Conservation (phyloP, 2,329 filamentous ascomycete genomes). For the Aureobasidium sp. region DNA sequence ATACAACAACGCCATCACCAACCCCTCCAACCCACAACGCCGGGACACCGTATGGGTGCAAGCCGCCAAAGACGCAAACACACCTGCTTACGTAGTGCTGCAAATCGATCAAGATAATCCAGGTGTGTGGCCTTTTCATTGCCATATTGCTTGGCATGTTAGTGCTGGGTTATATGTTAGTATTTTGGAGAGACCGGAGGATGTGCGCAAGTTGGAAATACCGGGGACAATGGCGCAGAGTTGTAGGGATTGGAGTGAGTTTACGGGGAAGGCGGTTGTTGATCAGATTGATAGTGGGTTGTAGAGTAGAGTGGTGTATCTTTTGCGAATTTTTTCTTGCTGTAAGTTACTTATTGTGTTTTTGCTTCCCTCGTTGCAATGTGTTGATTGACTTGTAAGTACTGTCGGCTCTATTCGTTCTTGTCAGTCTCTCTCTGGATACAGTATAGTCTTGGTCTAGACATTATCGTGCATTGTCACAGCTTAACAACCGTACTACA, state of each 20-base stretch:
- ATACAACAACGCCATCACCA: conserved; percentile 31
- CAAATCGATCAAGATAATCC: conserved; percentile 41
- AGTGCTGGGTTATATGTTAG: conserved; percentile 33
- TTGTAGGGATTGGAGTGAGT: conserved; percentile 45
- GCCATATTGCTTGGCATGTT: conserved; percentile 46
- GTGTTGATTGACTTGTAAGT: no score
- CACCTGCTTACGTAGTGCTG: conserved; percentile 28
- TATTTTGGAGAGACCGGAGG: conserved; percentile 31
- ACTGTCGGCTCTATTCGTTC: no score
- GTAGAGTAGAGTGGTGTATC: conserved; percentile 16
- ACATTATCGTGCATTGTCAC: no score
- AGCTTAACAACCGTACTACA: no score
- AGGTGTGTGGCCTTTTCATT: conserved; percentile 41
- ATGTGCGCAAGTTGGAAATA: no score
- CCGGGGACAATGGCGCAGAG: conserved; percentile 47
- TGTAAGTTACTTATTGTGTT: no score
- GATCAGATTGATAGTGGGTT: conserved; percentile 47
- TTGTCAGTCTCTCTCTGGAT: no score
- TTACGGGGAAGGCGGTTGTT: conserved; percentile 42
- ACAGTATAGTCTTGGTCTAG: no score
- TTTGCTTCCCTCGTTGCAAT: no score
- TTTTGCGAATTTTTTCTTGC: no score
- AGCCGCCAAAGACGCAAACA: conserved; percentile 22
- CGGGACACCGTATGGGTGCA: conserved; percentile 43
- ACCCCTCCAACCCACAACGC: conserved; percentile 41